These are phyloP conservation scores for Cardamine chenopodiifolia DNA, from an alignment of 345 rosid species.

Conservation along the genomic window DNA sequence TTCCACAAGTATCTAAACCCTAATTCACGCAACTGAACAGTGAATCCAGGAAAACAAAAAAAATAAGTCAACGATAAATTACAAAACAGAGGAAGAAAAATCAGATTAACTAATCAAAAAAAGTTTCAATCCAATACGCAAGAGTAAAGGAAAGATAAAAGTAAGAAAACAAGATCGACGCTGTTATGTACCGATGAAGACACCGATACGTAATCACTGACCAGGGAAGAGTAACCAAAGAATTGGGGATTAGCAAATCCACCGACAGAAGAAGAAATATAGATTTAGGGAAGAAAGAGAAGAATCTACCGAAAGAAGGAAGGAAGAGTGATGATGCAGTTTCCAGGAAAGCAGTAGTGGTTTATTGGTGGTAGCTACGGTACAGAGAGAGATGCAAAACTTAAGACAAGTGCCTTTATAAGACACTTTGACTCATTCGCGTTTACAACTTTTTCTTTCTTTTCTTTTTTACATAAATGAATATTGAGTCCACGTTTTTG, in stretches of 20 bases:
- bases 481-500: background rate
- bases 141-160: background rate
- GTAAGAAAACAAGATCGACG: background rate
- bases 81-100: conserved; percentile 6
- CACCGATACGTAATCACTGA: background rate
- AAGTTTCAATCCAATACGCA: background rate
- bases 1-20: background rate
- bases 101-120: background rate
- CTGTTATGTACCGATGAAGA: background rate
- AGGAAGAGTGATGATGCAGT: conserved; percentile 10
- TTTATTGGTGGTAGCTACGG: background rate
- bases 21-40: conserved; percentile 29
- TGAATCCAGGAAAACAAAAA: conserved; percentile 1
- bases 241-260: conserved; percentile 5
- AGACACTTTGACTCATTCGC: background rate
- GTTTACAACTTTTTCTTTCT: background rate
- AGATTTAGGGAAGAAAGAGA: conserved; percentile 23
- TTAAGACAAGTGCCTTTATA: conserved; percentile 11
- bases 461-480: background rate
- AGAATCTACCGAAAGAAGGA: conserved; percentile 28
- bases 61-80: conserved; percentile 9
- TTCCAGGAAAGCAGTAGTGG: conserved; percentile 20
- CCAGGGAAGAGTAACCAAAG: background rate
- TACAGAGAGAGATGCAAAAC: background rate
- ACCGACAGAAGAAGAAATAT: conserved; percentile 8